These are phyloP conservation scores for Aspergillus niger DNA, from an alignment of 2,329 filamentous ascomycete species.

Conservation along the genomic window DNA sequence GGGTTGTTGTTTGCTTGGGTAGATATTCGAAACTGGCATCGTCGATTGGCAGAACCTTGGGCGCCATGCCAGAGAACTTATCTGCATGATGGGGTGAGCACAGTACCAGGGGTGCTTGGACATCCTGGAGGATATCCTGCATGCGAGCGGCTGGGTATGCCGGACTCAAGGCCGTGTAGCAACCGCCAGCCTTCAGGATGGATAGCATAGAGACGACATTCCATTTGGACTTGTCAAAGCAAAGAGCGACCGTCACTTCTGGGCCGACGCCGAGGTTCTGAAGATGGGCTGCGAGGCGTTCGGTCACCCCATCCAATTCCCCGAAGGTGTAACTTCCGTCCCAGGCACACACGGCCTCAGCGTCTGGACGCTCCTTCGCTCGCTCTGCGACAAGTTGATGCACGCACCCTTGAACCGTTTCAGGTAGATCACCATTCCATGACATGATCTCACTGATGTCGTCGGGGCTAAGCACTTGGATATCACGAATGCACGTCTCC, in stretches of 20 bases:
- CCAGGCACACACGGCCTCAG: constrained; percentile 16
- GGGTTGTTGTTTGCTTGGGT: not conserved
- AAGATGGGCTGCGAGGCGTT: constrained; percentile 28
- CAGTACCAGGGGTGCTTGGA: constrained; percentile 10
- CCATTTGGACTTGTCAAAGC: constrained; percentile 31
- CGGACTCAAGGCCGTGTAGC: constrained; percentile 23
- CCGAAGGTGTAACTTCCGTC: constrained; percentile 22
- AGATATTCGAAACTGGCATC: not conserved
- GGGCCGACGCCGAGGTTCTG: constrained; percentile 33
- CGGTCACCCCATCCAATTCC: constrained; percentile 14
- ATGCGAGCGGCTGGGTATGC: constrained; percentile 13
- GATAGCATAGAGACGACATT: constrained; percentile 26
- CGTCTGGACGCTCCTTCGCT: not conserved
- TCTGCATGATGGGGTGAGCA: not conserved
- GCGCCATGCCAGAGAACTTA: not conserved
- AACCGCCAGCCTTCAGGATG: constrained; percentile 28
- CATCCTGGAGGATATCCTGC: constrained; percentile 7
- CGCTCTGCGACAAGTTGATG: not conserved
- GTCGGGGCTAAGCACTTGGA: not conserved
- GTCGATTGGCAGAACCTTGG: constrained; percentile 5
- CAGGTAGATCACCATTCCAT: not conserved
- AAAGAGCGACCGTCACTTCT: constrained; percentile 26
- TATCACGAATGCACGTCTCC: not conserved
- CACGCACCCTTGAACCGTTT: not conserved
- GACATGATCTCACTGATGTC: not conserved